Conservation (phyloP, 2,329 filamentous ascomycete genomes). For the Colletotrichum sp. region DNA sequence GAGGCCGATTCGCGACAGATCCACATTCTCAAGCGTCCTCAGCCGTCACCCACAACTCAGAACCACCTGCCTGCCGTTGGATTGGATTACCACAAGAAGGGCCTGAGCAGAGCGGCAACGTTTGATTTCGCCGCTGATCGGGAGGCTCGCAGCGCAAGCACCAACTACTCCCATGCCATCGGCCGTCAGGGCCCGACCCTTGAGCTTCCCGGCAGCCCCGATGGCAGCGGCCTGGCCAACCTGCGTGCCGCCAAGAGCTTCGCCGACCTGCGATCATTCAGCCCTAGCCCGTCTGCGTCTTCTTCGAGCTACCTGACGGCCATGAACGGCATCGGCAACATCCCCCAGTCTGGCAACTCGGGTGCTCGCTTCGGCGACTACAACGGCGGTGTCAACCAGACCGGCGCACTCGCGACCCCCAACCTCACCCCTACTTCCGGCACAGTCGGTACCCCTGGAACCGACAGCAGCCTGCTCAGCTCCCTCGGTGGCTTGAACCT, state of each 20-base stretch:
- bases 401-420: conserved; percentile 37
- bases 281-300: conserved; percentile 89
- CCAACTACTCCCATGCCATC: conserved; percentile 73
- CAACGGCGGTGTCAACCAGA: conserved; percentile 40
- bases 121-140: conserved; percentile 91
- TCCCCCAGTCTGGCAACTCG: conserved; percentile 41
- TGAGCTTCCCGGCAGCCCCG: conserved; percentile 82
- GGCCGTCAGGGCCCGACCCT: conserved; percentile 86
- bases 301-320: conserved; percentile 76
- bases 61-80: conserved; percentile 69
- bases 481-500: conserved; percentile 57
- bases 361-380: conserved; percentile 52
- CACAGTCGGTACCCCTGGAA: conserved; percentile 41
- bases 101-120: conserved; percentile 91
- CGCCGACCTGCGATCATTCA: conserved; percentile 92
- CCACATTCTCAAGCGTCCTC: conserved; percentile 77
- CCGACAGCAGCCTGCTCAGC: conserved; percentile 47
- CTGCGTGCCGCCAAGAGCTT: conserved; percentile 95
- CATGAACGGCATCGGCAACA: conserved; percentile 64
- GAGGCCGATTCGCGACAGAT: conserved; percentile 88
- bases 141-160: conserved; percentile 67
- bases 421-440: conserved; percentile 37
- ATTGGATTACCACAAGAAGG: conserved; percentile 79
- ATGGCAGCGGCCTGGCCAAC: conserved; percentile 66
- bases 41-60: conserved; percentile 56